Evolutionary conservation across 306 rosid species (phyloP), one percentile per base, ranked within the genome.

Genomic region (Rubus parviflorus): DNA sequence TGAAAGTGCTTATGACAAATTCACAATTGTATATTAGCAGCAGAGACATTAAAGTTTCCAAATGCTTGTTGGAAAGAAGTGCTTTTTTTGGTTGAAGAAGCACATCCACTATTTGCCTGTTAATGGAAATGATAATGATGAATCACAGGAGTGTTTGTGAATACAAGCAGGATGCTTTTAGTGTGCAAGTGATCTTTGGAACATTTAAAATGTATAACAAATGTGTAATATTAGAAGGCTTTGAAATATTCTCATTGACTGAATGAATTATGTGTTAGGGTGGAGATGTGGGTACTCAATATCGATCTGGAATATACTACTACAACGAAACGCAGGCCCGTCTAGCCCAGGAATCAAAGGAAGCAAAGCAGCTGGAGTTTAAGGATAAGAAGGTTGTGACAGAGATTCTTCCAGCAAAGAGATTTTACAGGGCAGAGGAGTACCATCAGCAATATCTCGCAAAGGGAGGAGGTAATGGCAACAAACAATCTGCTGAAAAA

Each of bases 381-480:
- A 68, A 82, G 72, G 89, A 75, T 3, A 82, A 66, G 74, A 53
- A 37, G 67, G 70, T 94, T 68, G 97, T 92, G 68, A 92, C 97
- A 3, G 98, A 94, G 83, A 88, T 94, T 75, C 84, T 92, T 72
- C 93, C 95, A 2, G 93, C 97, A 15, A 92, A 89, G 88, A 89
- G 88, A 68, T 94, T 92, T 53, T 94, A 90, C 84, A 81, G 83
- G 70, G 98, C 98, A 15, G 97, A 92, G 86, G 98, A 94, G 75
- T 92, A 94, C 68, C 98, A 94, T 80, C 97, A 92, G 83, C 98
- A 94, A 47, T 94, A 94, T 83, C 88, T 94, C 72, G 92, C 88
- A 81, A 92, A 90, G 54, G 98, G 98, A 43, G 98, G 97, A 15
- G 74, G 93, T 46, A 5, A 49, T 37, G 91, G 95, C 70, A 38